Base-by-base conservation (phyloP, 2,329 filamentous ascomycete species). In the Coniella vitis region DNA sequence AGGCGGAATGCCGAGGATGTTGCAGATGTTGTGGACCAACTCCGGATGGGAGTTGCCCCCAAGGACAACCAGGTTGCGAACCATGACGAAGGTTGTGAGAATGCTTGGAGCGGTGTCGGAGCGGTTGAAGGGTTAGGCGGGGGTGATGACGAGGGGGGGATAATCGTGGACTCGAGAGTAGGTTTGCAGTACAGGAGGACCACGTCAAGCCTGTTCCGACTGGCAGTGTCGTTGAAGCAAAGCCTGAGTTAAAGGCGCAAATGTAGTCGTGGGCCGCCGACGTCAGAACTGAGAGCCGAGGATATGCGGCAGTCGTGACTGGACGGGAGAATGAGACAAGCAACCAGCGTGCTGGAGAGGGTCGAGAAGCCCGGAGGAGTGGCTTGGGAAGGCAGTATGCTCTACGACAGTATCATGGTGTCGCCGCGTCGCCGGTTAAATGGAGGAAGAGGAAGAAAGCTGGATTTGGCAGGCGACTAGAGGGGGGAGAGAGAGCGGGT, bases 41-140 rank as follows among this genome's bases (percentile, higher is more conserved):
- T 86, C 78, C 25, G 90, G 90, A 72, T 97, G 91, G 63, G 90
- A 95, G 66, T 87, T 93, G 55, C 91, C 91, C 60, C 90, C 90
- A 58, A 97, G 83, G 55, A 97, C 81, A 62, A 95, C 88, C 57
- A 97, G 88, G 67, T 95, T 95, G 65, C 90, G 84, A 58, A 95
- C 90, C 89, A 95, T 95, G 53, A 57, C 67, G 60, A 19, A 25
- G 4, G 20, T 34, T 7, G 19, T 43, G n/a, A 14, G 34, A 21
- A 14, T 20, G 17, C 10, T 25, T 4, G n/a, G 4, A 20, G 13
- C 4, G 40, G 3, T 14, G 53, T 58, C 67, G 60, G 22, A 25
- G 4, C 16, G 37, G 7, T 25, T 46, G 12, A 13, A 40, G 17
- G 12, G 14, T 19, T 4, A n/a, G 10, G n/a, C 4, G 16, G 13